These are phyloP conservation scores for Naumovozyma dairenensis DNA, from an alignment of 805 yeast species.

Conservation along the genomic window DNA sequence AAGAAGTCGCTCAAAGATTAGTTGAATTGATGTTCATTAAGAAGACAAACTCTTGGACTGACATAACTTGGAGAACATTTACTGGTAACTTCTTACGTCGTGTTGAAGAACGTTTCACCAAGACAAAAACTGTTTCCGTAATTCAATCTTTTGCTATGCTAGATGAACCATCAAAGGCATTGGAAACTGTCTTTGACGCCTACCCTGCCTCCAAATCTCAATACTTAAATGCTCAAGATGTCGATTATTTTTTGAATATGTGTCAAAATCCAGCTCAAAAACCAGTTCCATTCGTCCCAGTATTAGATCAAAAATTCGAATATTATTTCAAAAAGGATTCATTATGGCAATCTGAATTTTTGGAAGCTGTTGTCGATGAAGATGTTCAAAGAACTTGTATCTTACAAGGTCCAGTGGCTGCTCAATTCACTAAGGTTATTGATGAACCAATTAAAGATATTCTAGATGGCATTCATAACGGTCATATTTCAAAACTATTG, in stretches of 20 bases:
- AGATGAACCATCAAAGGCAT: conserved; percentile 51
- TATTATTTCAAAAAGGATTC: conserved; percentile 97
- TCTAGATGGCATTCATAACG: conserved; percentile 80
- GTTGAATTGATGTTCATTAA: conserved; percentile 82
- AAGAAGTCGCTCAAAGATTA: conserved; percentile 78
- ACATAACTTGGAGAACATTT: conserved; percentile 73
- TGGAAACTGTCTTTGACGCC: conserved; percentile 50
- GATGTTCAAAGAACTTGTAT: conserved; percentile 99
- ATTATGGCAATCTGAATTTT: conserved; percentile 96
- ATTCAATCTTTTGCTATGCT: conserved; percentile 66
- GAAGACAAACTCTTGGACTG: conserved; percentile 79
- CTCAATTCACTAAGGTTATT: conserved; percentile 75
- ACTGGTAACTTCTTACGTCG: conserved; percentile 82
- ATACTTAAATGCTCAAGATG: conserved; percentile 88
- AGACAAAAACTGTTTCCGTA: conserved; percentile 47
- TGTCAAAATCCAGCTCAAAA: conserved; percentile 81
- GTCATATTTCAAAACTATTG: conserved; percentile 66
- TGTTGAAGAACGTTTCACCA: conserved; percentile 90
- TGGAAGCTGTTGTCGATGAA: conserved; percentile 89
- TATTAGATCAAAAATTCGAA: conserved; percentile 87
- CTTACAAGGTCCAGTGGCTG: conserved; percentile 97
- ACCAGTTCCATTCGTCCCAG: conserved; percentile 97
- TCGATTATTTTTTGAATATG: conserved; percentile 79
- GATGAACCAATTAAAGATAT: conserved; percentile 91
- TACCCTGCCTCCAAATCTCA: conserved; percentile 73